Conservation (phyloP, 129 eudicot genomes). For the Silybum marianum region DNA sequence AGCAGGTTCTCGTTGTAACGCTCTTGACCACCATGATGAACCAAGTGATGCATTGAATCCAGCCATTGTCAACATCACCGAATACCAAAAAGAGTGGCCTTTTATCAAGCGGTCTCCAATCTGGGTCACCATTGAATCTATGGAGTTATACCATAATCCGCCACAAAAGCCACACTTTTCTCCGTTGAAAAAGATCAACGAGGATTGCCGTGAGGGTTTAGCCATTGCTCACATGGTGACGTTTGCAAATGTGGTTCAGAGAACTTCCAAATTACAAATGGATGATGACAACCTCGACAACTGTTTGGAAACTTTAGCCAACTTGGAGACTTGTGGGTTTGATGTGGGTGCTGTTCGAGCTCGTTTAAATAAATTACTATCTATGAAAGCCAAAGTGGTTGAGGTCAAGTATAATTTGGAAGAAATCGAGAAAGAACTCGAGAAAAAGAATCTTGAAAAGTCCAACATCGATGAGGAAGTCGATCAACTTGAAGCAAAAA, state of each 20-base stretch:
- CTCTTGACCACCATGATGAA: neutral
- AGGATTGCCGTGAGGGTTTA: constrained; percentile 41
- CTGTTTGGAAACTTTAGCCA: constrained; percentile 26
- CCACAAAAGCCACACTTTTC: constrained; percentile 47
- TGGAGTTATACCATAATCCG: constrained; percentile 23
- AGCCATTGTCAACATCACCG: neutral
- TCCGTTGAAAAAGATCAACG: constrained; percentile 19
- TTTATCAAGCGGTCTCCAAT: constrained; percentile 41
- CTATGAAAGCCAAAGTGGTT: constrained; percentile 9
- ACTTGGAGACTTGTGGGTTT: constrained; percentile 47
- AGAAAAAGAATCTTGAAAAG: constrained; percentile 17
- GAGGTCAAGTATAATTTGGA: constrained; percentile 12
- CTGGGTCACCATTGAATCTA: constrained; percentile 40
- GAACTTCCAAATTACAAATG: constrained; percentile 12
- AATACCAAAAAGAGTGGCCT: constrained; percentile 31
- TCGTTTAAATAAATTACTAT: constrained; percentile 22
- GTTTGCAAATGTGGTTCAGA: constrained; percentile 32
- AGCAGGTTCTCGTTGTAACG: neutral
- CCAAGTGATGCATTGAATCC: constrained; percentile 3
- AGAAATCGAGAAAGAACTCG: constrained; percentile 18
- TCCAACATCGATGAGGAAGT: constrained; percentile 22
- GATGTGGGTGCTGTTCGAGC: constrained; percentile 29
- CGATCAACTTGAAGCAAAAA: constrained; percentile 1
- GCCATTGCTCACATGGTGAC: constrained; percentile 45
- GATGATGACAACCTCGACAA: constrained; percentile 26